Percentiles rank a stretch among this genome's conserved stretches.
Evolutionary conservation across 345 rosid species (phyloP).

Genomic region (Mangifera indica): DNA sequence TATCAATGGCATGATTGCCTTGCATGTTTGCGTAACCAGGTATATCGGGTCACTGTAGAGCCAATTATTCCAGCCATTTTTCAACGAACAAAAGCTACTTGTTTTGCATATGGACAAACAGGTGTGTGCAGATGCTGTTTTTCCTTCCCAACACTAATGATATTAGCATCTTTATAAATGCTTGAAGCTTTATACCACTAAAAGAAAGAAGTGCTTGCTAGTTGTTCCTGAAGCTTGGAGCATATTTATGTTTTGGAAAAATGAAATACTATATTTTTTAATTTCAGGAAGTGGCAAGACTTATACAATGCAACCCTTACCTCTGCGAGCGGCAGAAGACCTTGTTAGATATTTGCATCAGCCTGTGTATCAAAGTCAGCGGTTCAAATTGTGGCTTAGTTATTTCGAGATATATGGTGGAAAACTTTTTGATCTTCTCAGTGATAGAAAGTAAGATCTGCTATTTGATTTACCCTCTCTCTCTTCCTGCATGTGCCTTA

Average conservation of each 20-base stretch:
- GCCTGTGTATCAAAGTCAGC: slow-evolving; percentile 78
- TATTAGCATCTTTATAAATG: neutral
- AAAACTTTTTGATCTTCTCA: slow-evolving; percentile 87
- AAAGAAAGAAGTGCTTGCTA: neutral
- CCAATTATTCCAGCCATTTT: slow-evolving; percentile 93
- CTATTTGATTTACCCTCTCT: slow-evolving; percentile 9
- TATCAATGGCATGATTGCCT: slow-evolving; percentile 19
- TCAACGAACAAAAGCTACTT: slow-evolving; percentile 95
- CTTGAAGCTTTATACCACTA: slow-evolving; percentile 6
- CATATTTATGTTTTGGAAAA: neutral
- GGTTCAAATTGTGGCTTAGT: slow-evolving; percentile 92
- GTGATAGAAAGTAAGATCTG: slow-evolving; percentile 73
- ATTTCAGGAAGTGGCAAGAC: slow-evolving; percentile 96
- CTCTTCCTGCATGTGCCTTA: neutral
- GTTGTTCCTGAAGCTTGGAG: neutral
- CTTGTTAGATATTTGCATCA: slow-evolving; percentile 84
- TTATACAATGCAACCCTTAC: slow-evolving; percentile 97
- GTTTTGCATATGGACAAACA: slow-evolving; percentile 99
- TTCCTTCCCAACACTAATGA: neutral
- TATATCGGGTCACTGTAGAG: slow-evolving; percentile 81
- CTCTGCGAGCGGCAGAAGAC: slow-evolving; percentile 81
- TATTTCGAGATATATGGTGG: slow-evolving; percentile 98
- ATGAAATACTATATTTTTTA: neutral
- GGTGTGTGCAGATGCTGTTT: slow-evolving; percentile 41
- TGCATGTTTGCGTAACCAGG: slow-evolving; percentile 44